Evolutionary conservation across 2,329 filamentous ascomycete species (phyloP).

Genomic region (Fusarium penzigii): DNA sequence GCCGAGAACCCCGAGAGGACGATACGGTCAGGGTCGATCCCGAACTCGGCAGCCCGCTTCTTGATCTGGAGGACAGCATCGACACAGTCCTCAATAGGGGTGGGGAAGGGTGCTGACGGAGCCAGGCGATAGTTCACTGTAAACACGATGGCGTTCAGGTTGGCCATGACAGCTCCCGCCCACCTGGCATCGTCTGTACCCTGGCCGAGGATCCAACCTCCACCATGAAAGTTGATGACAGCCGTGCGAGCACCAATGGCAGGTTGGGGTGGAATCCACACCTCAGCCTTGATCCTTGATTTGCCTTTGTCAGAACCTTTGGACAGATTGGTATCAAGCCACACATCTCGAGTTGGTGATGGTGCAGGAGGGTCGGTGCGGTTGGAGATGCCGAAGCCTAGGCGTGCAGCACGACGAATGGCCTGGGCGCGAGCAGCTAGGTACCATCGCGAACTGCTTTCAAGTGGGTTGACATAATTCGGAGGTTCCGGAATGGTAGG

Average conservation of each 20-base stretch:
- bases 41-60: slow-evolving; percentile 55
- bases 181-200: slow-evolving; percentile 65
- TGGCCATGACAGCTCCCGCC: slow-evolving; percentile 53
- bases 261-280: slow-evolving; percentile 42
- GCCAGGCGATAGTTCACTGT: slow-evolving; percentile 70
- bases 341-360: slow-evolving; percentile 40
- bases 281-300: slow-evolving; percentile 46
- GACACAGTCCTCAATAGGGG: slow-evolving; percentile 64
- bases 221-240: slow-evolving; percentile 68
- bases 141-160: slow-evolving; percentile 59
- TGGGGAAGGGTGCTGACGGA: slow-evolving; percentile 64
- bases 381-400: slow-evolving; percentile 46
- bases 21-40: slow-evolving; percentile 57
- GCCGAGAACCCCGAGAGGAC: slow-evolving; percentile 66
- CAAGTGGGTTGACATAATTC: slow-evolving; percentile 47
- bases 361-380: slow-evolving; percentile 43
- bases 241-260: slow-evolving; percentile 46
- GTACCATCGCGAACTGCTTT: slow-evolving; percentile 45
- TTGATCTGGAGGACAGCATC: slow-evolving; percentile 65
- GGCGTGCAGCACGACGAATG: slow-evolving; percentile 45
- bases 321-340: slow-evolving; percentile 44
- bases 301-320: slow-evolving; percentile 35
- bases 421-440: slow-evolving; percentile 44
- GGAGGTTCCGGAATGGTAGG: slow-evolving; percentile 34
- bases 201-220: slow-evolving; percentile 64